phyloP scores from a whole-genome alignment of 345 rosid genomes.

The Citrus reticulata region DNA sequence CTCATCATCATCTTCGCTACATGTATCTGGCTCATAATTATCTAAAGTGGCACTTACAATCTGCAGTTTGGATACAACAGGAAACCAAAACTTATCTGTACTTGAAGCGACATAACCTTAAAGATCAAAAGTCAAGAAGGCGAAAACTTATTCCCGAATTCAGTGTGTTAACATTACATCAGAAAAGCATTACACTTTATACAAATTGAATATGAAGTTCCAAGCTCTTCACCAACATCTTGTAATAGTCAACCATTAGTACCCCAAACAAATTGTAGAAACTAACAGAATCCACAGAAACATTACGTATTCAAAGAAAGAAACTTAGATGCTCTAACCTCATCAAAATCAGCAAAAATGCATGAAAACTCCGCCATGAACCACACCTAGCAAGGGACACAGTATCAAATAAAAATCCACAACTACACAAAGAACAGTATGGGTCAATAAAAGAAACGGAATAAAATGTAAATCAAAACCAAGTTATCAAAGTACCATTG shows the following conservation, averaged over 20 bases:
- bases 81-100: not conserved
- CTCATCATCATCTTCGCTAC: constrained; percentile 41
- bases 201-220: not conserved
- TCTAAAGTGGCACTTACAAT: constrained; percentile 74
- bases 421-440: not conserved
- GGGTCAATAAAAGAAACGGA: not conserved
- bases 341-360: constrained; percentile 68
- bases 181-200: not conserved
- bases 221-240: not conserved
- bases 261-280: not conserved
- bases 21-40: constrained; percentile 60
- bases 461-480: not conserved
- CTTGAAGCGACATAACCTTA: not conserved
- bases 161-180: not conserved
- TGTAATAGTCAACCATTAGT: not conserved
- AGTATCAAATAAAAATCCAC: constrained; percentile 1
- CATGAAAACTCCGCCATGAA: constrained; percentile 79
- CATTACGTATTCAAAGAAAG: not conserved
- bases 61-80: constrained; percentile 33
- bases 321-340: constrained; percentile 41
- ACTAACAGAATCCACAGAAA: not conserved
- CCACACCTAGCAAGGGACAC: constrained; percentile 68
- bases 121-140: not conserved
- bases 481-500: constrained; percentile 54
- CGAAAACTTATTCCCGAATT: not conserved